phyloP scores from a whole-genome alignment of 805 yeast species.

The Ogataea nonfermentans region DNA sequence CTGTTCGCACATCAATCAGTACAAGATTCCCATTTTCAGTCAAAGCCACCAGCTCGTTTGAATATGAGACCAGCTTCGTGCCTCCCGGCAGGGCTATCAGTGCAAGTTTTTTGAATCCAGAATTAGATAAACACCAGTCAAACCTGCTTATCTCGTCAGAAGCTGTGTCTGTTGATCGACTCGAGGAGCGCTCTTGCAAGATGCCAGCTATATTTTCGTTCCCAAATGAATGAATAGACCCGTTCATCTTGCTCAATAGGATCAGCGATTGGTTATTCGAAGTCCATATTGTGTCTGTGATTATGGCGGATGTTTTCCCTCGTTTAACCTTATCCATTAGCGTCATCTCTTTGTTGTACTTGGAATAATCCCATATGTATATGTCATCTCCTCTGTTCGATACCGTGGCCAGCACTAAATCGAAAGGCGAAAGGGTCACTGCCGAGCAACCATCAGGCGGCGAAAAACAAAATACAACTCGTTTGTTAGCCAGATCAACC shows the following conservation, averaged over 20 bases:
- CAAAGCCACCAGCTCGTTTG: conserved; percentile 25
- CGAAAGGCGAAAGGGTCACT: conserved; percentile 61
- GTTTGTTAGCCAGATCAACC: conserved; percentile 44
- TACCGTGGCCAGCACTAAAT: conserved; percentile 52
- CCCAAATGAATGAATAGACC: conserved; percentile 63
- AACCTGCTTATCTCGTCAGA: conserved; percentile 8
- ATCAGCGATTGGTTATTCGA: conserved; percentile 44
- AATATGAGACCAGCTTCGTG: neutral
- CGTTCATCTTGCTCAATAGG: conserved; percentile 50
- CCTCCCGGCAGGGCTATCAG: conserved; percentile 1
- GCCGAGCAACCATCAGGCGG: conserved; percentile 64
- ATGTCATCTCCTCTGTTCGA: conserved; percentile 60
- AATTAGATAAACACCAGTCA: conserved; percentile 47
- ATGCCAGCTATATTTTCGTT: conserved; percentile 35
- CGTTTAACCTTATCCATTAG: conserved; percentile 57
- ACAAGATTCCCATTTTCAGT: conserved; percentile 25
- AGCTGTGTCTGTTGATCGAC: neutral
- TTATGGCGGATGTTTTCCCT: conserved; percentile 60
- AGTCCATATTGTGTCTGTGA: conserved; percentile 54
- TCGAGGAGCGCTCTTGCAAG: conserved; percentile 3
- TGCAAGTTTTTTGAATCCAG: conserved; percentile 23
- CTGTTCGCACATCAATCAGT: conserved; percentile 18
- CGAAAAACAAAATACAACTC: conserved; percentile 43
- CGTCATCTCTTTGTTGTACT: conserved; percentile 47
- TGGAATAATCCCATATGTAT: conserved; percentile 62